phyloP scores from a whole-genome alignment of 192 early-diverging fungal species.

The Pilaira anomala region DNA sequence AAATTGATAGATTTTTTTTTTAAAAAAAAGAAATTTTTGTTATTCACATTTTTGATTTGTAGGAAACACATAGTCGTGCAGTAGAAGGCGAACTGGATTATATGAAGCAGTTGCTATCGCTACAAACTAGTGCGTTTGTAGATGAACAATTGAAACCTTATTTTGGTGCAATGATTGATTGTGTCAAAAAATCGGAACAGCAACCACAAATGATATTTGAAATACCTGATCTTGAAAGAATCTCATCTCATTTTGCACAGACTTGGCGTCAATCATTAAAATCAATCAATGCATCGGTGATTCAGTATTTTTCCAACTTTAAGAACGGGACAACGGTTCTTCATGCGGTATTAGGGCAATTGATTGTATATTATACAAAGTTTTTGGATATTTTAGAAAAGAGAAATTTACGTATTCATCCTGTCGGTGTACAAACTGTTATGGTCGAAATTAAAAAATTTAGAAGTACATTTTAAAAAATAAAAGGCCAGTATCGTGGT shows the following conservation, averaged over 20 bases:
- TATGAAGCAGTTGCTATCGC: conserved; percentile 57
- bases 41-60: too few relatives aligned
- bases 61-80: conserved; percentile 51
- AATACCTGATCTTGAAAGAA: conserved; percentile 60
- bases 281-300: conserved; percentile 79
- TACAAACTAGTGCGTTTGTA: conserved; percentile 76
- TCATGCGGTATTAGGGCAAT: conserved; percentile 83
- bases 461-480: conserved; percentile 55
- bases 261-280: conserved; percentile 76
- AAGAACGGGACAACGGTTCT: conserved; percentile 91
- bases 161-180: conserved; percentile 79
- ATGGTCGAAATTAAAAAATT: conserved; percentile 98
- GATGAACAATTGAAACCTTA: conserved; percentile 81
- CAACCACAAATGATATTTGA: conserved; percentile 53
- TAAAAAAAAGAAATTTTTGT: not conserved
- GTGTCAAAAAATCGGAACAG: conserved; percentile 71
- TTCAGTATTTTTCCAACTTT: conserved; percentile 94
- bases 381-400: conserved; percentile 83
- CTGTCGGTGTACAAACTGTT: conserved; percentile 88
- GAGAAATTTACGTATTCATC: conserved; percentile 47
- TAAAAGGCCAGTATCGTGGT: too few relatives aligned
- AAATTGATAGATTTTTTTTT: conserved; percentile 16
- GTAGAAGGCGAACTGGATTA: conserved; percentile 52
- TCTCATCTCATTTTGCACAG: conserved; percentile 73
- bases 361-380: conserved; percentile 90